Base-by-base conservation (phyloP, 2,329 filamentous ascomycete genomes). In the Hypoxylon sp. region DNA sequence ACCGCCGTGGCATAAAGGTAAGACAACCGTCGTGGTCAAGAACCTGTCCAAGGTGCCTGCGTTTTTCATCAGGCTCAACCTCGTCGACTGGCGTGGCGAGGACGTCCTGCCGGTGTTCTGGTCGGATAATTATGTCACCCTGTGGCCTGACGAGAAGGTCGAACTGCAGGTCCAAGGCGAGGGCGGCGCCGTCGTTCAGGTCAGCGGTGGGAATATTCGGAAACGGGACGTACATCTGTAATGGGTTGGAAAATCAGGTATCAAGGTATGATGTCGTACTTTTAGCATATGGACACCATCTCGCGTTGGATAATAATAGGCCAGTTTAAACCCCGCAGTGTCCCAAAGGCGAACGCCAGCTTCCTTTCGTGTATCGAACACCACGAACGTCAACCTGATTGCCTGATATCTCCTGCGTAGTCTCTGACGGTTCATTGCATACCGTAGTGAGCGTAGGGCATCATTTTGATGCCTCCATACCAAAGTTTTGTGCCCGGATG, bases 101-200 rank as follows among this genome's bases (percentile, higher is more conserved):
- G 82, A 85, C 47, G 74, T 86, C 0, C 61, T 78, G 3, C 82
- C 84, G 0, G 77, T 84, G 0, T 73, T 75, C 17, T 88, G 85
- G 84, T 81, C 79, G 0, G 85, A 88, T 60, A 88, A 88, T 58
- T 88, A 88, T 58, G 73, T 88, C 10, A 87, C 84, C 1, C 70
- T 88, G 8, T 86, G 81, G 77, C 83, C 85, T 0, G 70, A 73
- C 1, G 85, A 88, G 73, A 79, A 72, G 48, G 40, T 85, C 4
- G 71, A 68, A 7, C 17, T 83, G 46, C 64, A 66, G 1, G 75
- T 79, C 5, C 55, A 61, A 35, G 66, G 69, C 7, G 51, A 58
- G 18, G 63, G 64, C 1, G 68, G 52, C 26, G 64, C 58, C 24
- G 66, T 62, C n/a, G 60, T 73, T 3, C 62, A 71, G 17, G 51